phyloP scores from a whole-genome alignment of 2,329 filamentous ascomycete species.

The Aureobasidium musti region DNA sequence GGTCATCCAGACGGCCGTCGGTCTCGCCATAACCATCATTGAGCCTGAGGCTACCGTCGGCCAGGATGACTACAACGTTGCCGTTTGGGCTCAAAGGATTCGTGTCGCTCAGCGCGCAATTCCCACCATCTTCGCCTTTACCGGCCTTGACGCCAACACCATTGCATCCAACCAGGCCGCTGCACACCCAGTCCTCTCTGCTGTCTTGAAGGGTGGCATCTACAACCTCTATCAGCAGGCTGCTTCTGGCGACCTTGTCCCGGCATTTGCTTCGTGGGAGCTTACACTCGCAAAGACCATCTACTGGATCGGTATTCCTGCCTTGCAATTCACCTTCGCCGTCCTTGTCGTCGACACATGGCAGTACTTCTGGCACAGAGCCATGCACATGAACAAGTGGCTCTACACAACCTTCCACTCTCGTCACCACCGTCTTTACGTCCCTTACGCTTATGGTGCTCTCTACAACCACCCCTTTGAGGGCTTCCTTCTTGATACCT shows the following conservation, averaged over 20 bases:
- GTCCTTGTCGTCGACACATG: conserved; percentile 85
- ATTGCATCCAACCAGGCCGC: conserved; percentile 74
- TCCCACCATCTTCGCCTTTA: conserved; percentile 66
- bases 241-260: conserved; percentile 52
- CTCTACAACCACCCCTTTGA: conserved; percentile 96
- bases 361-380: conserved; percentile 96
- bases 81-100: conserved; percentile 83
- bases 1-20: conserved; percentile 77
- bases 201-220: conserved; percentile 73
- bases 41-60: conserved; percentile 75
- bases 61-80: conserved; percentile 80
- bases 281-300: conserved; percentile 70
- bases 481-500: conserved; percentile 88
- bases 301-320: conserved; percentile 77
- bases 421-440: conserved; percentile 93
- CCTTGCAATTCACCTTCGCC: conserved; percentile 72
- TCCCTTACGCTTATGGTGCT: conserved; percentile 95
- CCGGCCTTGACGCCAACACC: conserved; percentile 74
- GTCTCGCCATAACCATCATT: conserved; percentile 65
- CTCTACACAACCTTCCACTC: conserved; percentile 93
- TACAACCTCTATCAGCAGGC: conserved; percentile 61
- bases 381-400: conserved; percentile 98
- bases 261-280: conserved; percentile 84
- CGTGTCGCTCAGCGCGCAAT: conserved; percentile 77
- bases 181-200: conserved; percentile 72